Base-by-base conservation (phyloP, 345 rosid species). In the Populus alba region DNA sequence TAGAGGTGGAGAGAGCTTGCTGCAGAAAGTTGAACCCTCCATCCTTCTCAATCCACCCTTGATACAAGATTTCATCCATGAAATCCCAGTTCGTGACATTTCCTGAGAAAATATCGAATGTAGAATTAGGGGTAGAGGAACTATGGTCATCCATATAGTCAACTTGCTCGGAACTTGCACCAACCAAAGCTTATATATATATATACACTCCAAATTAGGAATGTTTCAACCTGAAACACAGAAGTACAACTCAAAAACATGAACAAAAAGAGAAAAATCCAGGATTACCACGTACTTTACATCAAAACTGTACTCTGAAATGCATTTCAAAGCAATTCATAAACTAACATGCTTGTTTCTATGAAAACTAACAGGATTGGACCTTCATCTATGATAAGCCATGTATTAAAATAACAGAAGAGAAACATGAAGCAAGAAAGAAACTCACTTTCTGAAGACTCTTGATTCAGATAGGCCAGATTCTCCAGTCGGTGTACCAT, bases 1-100 rank as follows among this genome's bases (percentile, higher is more conserved):
- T 73, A 70, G 85, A 81, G 71, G 72, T 43, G 22, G 82, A 79
- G 65, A 85, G 61, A 55, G 4, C 61, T 22, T 55, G 61, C 25
- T 55, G 11, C 12, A 55, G 61, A 55, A 55, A 20, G 61, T n/a
- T 55, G 61, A 55, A 22, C 25, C n/a, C 61, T 55, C 61, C 61
- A 55, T 55, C 25, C 23, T 55, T 55, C 11, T 22, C 61, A n/a
- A n/a, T 3, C 61, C 61, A 88, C 31, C 95, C 92, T 79, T 90
- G 94, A 69, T 84, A 83, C 85, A 91, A 88, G 72, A 91, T 88
- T 75, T 93, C 89, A 74, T 93, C 93, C 97, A 93, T 85, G 70
- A 90, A 87, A 83, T 91, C 93, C 87, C 91, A 84, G 83, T 93
- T 95, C 91, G 89, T 88, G 83, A 89, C 86, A 63, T 87, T 73